These are phyloP conservation scores for Coniochaeta sp. DNA, from an alignment of 2,329 filamentous ascomycete species.

Conservation along the genomic window DNA sequence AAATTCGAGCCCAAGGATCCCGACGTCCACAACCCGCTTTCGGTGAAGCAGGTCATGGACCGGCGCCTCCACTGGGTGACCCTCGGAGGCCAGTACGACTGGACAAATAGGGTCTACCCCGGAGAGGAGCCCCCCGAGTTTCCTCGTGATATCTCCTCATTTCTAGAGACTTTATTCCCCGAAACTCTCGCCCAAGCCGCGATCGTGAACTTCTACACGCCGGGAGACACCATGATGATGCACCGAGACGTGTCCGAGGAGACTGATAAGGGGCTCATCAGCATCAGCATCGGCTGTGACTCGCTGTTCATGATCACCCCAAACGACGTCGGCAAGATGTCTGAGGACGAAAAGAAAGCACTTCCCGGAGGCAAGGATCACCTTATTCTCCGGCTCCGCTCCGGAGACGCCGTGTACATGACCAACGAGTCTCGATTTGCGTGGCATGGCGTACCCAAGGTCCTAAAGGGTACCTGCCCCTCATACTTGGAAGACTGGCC, in stretches of 20 bases:
- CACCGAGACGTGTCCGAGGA: conserved; percentile 92
- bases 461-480: conserved; percentile 74
- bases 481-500: conserved; percentile 71
- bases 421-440: conserved; percentile 72
- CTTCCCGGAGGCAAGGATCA: conserved; percentile 33
- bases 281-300: conserved; percentile 84
- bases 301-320: conserved; percentile 80
- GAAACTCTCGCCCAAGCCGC: conserved; percentile 77
- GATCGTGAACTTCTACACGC: conserved; percentile 88
- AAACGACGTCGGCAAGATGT: conserved; percentile 30
- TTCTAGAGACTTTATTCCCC: conserved; percentile 67
- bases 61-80: conserved; percentile 90
- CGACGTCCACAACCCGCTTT: conserved; percentile 65
- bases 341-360: conserved; percentile 17
- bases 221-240: conserved; percentile 84
- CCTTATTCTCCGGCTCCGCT: conserved; percentile 61
- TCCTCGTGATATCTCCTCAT: conserved; percentile 60
- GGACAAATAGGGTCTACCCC: conserved; percentile 82
- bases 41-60: conserved; percentile 61
- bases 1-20: conserved; percentile 63
- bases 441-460: conserved; percentile 92
- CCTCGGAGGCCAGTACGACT: conserved; percentile 92
- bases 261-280: conserved; percentile 70
- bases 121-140: conserved; percentile 60
- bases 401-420: conserved; percentile 91